phyloP scores from a whole-genome alignment of 306 rosid species.

The Vigna angularis region DNA sequence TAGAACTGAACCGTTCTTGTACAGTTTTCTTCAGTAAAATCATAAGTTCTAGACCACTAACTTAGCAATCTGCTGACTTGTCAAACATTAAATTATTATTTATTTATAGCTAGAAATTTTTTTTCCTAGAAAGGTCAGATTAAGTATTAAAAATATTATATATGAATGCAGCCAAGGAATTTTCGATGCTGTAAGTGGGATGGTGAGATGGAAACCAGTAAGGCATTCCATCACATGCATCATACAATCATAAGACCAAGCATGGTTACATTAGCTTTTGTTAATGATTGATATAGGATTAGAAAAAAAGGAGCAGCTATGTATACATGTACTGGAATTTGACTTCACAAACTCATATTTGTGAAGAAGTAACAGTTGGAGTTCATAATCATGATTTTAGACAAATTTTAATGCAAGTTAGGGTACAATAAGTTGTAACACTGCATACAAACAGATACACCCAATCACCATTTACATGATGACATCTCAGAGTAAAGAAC shows the following conservation, averaged over 20 bases:
- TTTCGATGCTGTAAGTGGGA: slow-evolving; percentile 18
- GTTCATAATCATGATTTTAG: slow-evolving; percentile 4
- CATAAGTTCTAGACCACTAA: neutral
- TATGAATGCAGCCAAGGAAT: neutral
- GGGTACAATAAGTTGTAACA: slow-evolving; percentile 4
- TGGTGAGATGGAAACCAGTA: slow-evolving; percentile 15
- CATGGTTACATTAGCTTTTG: slow-evolving; percentile 6
- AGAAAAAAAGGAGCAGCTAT: slow-evolving; percentile 18
- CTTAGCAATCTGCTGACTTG: slow-evolving; percentile 13
- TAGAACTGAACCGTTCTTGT: neutral
- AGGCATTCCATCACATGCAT: slow-evolving; percentile 2
- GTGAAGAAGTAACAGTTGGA: neutral
- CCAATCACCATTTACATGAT: slow-evolving; percentile 14
- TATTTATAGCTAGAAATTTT: slow-evolving; percentile 17
- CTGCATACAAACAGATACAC: neutral
- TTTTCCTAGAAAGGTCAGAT: slow-evolving; percentile 5
- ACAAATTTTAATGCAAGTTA: neutral
- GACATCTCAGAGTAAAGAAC: slow-evolving; percentile 20
- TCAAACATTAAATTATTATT: slow-evolving; percentile 2
- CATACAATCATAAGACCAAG: slow-evolving; percentile 1
- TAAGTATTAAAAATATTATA: neutral
- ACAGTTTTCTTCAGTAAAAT: neutral
- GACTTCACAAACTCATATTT: slow-evolving; percentile 22
- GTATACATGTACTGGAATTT: slow-evolving; percentile 9
- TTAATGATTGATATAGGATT: neutral